Percentiles rank a stretch among this genome's conserved stretches.
Conservation (phyloP, 73 alveolate species). For the Tetrahymena malaccensis region DNA sequence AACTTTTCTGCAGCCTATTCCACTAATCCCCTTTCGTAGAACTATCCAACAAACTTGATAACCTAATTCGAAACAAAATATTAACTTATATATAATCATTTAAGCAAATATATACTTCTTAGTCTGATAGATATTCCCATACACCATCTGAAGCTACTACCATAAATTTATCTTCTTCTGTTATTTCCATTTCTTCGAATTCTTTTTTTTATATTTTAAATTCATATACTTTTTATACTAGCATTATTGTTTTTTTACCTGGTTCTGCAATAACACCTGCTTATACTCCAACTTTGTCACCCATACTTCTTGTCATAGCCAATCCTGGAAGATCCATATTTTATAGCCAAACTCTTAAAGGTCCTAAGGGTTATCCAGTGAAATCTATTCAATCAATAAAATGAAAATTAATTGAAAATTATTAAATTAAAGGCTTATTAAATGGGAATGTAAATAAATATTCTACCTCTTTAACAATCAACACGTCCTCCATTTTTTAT, state of each 20-base stretch:
- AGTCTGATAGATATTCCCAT: conserved; percentile 28
- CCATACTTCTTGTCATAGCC: conserved; percentile 95
- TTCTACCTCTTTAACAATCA: conserved; percentile 46
- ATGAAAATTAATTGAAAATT: not conserved
- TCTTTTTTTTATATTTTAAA: not conserved
- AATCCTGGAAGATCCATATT: conserved; percentile 91
- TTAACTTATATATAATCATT: not conserved
- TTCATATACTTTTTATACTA: not conserved
- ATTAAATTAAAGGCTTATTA: not conserved
- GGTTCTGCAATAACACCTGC: conserved; percentile 78
- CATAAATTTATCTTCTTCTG: conserved; percentile 20
- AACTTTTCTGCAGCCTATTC: conserved; percentile 34
- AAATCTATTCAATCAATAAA: conserved; percentile 58
- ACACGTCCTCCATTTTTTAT: conserved; percentile 63
- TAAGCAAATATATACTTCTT: not conserved
- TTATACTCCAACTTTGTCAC: conserved; percentile 78
- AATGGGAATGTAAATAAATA: too few species aligned
- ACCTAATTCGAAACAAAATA: not conserved
- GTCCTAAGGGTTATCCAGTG: conserved; percentile 78
- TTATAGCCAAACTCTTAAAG: conserved; percentile 91
- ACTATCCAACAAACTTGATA: conserved; percentile 9
- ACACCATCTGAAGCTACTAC: conserved; percentile 40
- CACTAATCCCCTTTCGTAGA: conserved; percentile 7
- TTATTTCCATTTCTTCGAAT: not conserved
- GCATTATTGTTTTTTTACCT: not conserved